Evolutionary conservation across 2,329 filamentous ascomycete species (phyloP), one percentile per base, ranked within the genome.

Genomic region (Rutstroemia sp.): DNA sequence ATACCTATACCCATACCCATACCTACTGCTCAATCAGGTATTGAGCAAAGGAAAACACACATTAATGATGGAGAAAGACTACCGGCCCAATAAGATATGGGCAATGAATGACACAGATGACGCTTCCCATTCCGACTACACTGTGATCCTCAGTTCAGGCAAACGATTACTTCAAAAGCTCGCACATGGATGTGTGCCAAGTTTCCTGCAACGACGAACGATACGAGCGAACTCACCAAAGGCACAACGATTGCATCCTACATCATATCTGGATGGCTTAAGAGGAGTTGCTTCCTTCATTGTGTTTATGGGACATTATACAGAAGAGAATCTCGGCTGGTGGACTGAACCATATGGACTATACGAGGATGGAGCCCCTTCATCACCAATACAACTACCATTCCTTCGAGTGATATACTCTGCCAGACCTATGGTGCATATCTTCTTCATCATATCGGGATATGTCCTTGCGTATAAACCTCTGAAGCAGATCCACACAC

Each of bases 361-460:
- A n/a, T 66, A 66, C 51, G 65, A 66, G 51, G 64, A 65, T 55
- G 62, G 63, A 48, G 67, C 64, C 5, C 68, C 71, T 45, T 65
- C 72, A 21, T 71, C 73, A 51, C 66, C 68, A n/a, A 60, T 78
- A 19, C 76, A 78, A 63, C 65, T 77, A 14, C 76, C 76, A 1
- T 73, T 75, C 51, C 12, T 76, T 7, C 72, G 75, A 53, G 67
- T 76, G 27, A 54, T 77, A 19, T 59, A 76, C 72, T 73, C 73
- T 16, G 75, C 75, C 17, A 70, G 73, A 17, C 73, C 75, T 8
- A 76, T 76, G 73, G 76, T 79, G 2, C 73, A 76, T 62, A 72
- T 79, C 48, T 78, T 79, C 65, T 78, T 78, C 65, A 72, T 78
- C 60, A 75, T 79, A 38, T 78, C 76, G 1, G 76, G 77, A 39